Conservation (phyloP, 139 green algal genomes). For the Closterium sp. region DNA sequence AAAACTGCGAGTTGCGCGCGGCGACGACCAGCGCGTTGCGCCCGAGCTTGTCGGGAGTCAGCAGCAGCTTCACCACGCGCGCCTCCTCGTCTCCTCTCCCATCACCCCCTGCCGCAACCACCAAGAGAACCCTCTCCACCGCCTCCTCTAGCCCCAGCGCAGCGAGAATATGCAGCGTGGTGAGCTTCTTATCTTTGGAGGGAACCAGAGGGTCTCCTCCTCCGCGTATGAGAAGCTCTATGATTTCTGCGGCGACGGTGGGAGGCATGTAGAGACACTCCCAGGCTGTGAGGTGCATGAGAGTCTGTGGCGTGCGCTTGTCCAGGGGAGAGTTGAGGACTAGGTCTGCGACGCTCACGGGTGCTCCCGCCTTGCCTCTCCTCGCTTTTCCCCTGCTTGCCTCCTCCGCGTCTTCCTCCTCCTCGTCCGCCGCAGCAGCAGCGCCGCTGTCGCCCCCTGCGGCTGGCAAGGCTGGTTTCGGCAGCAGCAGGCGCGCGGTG, state of each 20-base stretch:
- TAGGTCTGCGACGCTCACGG: background rate
- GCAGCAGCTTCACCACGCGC: background rate
- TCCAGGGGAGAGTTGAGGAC: background rate
- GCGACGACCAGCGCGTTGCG: background rate
- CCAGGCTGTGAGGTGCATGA: background rate
- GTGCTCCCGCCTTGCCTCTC: too few species aligned
- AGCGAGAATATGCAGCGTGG: background rate
- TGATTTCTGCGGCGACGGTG: background rate
- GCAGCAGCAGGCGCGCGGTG: background rate
- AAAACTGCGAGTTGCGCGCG: conserved; percentile 50
- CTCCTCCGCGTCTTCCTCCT: background rate
- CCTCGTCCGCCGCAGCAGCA: too few species aligned
- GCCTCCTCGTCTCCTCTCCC: background rate
- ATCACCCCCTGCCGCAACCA: background rate
- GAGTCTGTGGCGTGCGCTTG: background rate
- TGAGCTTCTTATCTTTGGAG: background rate
- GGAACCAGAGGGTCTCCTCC: background rate
- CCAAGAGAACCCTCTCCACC: background rate
- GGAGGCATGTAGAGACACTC: background rate
- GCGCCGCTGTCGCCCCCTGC: background rate
- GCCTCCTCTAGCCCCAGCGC: background rate
- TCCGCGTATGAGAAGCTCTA: background rate
- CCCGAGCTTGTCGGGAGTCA: background rate
- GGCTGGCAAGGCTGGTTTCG: background rate
- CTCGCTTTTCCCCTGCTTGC: background rate